Percentiles rank a stretch among this genome's conserved stretches.
phyloP scores from a whole-genome alignment of 371 early-diverging fungal species.

The Apophysomyces variabilis region DNA sequence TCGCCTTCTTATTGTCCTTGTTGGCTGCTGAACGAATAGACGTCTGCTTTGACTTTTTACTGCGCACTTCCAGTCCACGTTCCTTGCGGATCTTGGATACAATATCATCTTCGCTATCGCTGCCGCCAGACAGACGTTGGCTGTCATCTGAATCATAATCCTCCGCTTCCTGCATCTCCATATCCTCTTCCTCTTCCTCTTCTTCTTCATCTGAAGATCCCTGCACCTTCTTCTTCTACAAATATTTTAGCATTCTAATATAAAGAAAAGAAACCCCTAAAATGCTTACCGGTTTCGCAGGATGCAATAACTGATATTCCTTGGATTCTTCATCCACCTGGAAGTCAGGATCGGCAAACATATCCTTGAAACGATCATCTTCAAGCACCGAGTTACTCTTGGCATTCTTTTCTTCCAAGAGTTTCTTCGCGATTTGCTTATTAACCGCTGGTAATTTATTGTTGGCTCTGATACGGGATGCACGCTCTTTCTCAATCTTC shows the following conservation, averaged over 20 bases:
- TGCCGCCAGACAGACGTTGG: constrained; percentile 44
- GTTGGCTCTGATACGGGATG: constrained; percentile 87
- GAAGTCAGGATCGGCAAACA: constrained; percentile 94
- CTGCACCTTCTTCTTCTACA: constrained; percentile 37
- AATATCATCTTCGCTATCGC: constrained; percentile 53
- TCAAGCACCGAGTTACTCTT: constrained; percentile 66
- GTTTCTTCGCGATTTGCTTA: constrained; percentile 77
- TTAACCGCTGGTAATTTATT: constrained; percentile 93
- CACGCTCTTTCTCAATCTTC: constrained; percentile 85
- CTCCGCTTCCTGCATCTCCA: constrained; percentile 16
- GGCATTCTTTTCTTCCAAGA: constrained; percentile 58
- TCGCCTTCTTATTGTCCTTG: constrained; percentile 38
- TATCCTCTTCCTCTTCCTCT: constrained; percentile 40
- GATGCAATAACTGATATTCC: constrained; percentile 89
- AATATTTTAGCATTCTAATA: background rate
- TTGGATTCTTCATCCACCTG: constrained; percentile 87
- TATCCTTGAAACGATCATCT: constrained; percentile 85
- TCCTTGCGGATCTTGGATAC: constrained; percentile 51
- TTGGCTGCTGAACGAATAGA: constrained; percentile 26
- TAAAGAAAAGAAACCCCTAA: background rate
- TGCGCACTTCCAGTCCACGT: constrained; percentile 45
- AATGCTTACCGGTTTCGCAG: constrained; percentile 47
- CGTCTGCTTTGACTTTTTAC: constrained; percentile 28
- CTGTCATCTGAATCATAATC: constrained; percentile 52
- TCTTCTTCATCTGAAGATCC: constrained; percentile 52